Percentiles rank a stretch among this genome's conserved stretches.
phyloP scores from a whole-genome alignment of 495 filamentous ascomycete genomes.

The Hyaloscypha hepaticicola region DNA sequence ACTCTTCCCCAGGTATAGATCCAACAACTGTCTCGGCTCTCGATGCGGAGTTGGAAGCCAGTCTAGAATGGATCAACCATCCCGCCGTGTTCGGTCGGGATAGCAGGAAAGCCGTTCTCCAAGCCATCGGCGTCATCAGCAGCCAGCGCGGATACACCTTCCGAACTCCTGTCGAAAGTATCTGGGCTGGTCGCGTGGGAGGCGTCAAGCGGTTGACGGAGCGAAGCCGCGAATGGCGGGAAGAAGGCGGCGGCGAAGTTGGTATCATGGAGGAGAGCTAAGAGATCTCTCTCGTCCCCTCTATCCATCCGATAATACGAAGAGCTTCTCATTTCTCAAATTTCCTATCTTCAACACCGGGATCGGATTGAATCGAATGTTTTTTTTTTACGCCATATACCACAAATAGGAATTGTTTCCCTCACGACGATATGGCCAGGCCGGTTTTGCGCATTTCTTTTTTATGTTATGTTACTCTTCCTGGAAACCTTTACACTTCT shows the following conservation, averaged over 20 bases:
- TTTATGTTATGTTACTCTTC: too few species aligned
- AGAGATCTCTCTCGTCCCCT: neutral
- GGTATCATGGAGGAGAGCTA: conserved; percentile 76
- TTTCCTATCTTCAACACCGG: neutral
- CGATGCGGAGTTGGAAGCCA: conserved; percentile 84
- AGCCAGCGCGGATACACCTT: conserved; percentile 93
- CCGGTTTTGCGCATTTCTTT: neutral
- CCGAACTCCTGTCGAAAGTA: conserved; percentile 77
- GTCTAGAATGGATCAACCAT: conserved; percentile 99
- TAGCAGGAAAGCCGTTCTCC: conserved; percentile 90
- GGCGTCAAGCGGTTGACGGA: conserved; percentile 79
- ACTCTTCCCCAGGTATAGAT: conserved; percentile 63
- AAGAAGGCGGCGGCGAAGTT: conserved; percentile 71
- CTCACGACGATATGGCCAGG: conserved; percentile 1
- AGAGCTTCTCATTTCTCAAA: neutral
- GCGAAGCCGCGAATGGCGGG: conserved; percentile 80
- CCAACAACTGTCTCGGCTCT: conserved; percentile 75
- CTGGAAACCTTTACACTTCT: too few species aligned
- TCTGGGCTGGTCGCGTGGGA: conserved; percentile 78
- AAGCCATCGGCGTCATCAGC: conserved; percentile 94
- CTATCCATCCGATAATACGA: neutral
- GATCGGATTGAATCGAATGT: neutral
- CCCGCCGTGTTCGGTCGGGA: conserved; percentile 95
- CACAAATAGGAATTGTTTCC: neutral
- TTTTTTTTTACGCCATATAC: conserved; percentile 1